A percentile compares a stretch with the other conserved stretches of the same genome.
Evolutionary conservation across 495 filamentous ascomycete genomes (phyloP).

Genomic region (Xylaria nigripes): DNA sequence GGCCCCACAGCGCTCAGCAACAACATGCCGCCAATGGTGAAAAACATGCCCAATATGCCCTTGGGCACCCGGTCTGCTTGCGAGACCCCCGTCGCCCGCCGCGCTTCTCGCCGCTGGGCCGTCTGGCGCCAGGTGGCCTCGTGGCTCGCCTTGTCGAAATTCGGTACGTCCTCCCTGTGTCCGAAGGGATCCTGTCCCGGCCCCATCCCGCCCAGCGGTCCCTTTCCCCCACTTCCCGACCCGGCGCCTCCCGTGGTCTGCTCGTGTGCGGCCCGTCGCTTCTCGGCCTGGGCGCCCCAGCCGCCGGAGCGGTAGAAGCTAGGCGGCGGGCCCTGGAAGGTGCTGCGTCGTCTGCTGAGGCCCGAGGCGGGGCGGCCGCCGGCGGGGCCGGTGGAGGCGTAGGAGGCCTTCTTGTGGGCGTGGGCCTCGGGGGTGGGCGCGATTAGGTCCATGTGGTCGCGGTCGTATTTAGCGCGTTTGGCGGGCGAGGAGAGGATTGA

Average conservation of each 20-base stretch:
- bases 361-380: slow-evolving; percentile 73
- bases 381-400: slow-evolving; percentile 44
- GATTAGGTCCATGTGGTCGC: slow-evolving; percentile 43
- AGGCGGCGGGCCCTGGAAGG: slow-evolving; percentile 80
- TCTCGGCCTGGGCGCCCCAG: slow-evolving; percentile 48
- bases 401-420: slow-evolving; percentile 25
- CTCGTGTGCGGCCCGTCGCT: slow-evolving; percentile 40
- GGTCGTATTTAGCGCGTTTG: slow-evolving; percentile 74
- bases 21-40: slow-evolving; percentile 33
- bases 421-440: slow-evolving; percentile 19
- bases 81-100: too few relatives aligned
- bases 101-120: slow-evolving; percentile 31
- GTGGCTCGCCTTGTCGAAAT: slow-evolving; percentile 57
- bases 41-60: slow-evolving; percentile 32
- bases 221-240: slow-evolving; percentile 36
- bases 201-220: slow-evolving; percentile 37
- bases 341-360: slow-evolving; percentile 61
- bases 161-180: slow-evolving; percentile 58
- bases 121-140: slow-evolving; percentile 47
- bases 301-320: slow-evolving; percentile 78
- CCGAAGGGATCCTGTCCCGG: slow-evolving; percentile 37
- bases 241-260: slow-evolving; percentile 29
- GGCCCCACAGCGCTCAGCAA: slow-evolving; percentile 31
- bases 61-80: slow-evolving; percentile 7
- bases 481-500: slow-evolving; percentile 58